phyloP scores from a whole-genome alignment of 176 grass and related monocot species.

The Canna indica region DNA sequence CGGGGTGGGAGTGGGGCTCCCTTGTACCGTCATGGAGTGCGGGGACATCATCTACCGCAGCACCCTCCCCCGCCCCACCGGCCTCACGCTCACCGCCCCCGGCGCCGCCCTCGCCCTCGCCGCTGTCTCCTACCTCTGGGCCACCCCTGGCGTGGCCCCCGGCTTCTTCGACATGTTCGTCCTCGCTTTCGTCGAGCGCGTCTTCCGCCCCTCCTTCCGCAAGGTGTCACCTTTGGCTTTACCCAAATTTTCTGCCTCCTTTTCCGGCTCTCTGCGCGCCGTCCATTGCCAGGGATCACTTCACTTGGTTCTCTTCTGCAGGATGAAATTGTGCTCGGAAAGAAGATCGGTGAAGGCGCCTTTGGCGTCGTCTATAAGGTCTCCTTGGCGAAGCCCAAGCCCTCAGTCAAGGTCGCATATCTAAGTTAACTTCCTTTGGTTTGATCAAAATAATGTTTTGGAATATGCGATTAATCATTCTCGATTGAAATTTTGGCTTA shows the following conservation, averaged over 20 bases:
- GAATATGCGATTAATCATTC: background rate
- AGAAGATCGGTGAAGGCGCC: slow-evolving; percentile 85
- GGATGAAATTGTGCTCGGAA: slow-evolving; percentile 81
- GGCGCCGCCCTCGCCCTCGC: slow-evolving; percentile 51
- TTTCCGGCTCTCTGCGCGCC: background rate
- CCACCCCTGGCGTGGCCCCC: slow-evolving; percentile 81
- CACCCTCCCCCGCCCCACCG: slow-evolving; percentile 68
- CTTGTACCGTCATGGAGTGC: slow-evolving; percentile 95
- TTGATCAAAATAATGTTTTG: slow-evolving; percentile 2
- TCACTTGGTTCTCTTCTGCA: slow-evolving; percentile 27
- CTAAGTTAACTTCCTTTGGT: slow-evolving; percentile 3
- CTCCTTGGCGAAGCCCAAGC: slow-evolving; percentile 54
- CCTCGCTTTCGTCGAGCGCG: slow-evolving; percentile 65
- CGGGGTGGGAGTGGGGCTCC: slow-evolving; percentile 87
- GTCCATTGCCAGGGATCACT: background rate
- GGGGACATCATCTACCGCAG: slow-evolving; percentile 98
- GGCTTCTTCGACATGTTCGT: slow-evolving; percentile 99
- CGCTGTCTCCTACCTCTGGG: slow-evolving; percentile 72
- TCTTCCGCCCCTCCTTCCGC: slow-evolving; percentile 68
- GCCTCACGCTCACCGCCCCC: slow-evolving; percentile 64
- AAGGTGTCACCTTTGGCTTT: slow-evolving; percentile 33
- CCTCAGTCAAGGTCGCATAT: slow-evolving; percentile 39
- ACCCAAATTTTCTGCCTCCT: background rate
- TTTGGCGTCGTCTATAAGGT: slow-evolving; percentile 91
- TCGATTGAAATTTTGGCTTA: background rate